Base-by-base conservation (phyloP, 2,329 filamentous ascomycete species). In the Ceratocystiopsis brevicomis region DNA sequence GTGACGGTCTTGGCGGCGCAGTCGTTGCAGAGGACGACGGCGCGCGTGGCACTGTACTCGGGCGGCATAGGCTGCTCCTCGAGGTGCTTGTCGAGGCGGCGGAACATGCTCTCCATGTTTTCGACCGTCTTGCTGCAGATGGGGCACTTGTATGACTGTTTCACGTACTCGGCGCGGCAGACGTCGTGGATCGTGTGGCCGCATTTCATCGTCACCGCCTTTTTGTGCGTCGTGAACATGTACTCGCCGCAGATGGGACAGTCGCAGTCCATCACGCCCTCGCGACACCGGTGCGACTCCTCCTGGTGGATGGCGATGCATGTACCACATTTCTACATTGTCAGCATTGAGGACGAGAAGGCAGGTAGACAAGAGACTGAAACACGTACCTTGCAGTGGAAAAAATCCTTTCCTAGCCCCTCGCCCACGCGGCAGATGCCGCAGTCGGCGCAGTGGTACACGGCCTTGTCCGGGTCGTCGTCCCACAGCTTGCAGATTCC, bases 201-300 rank as follows among this genome's bases (percentile, higher is more conserved):
- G 58, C 90, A 98, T 36, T 76, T 74, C 81, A 98, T 90, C 55
- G 93, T 92, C 18, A 94, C 85, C 9, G 96, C 86, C 0, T 82
- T 78, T 44, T 78, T 76, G 3, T 83, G 81, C 10, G 88, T 94
- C 2, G 82, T 92, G 59, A 96, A 96, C 67, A 98, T 82, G 57
- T 94, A 94, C 47, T 95, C 87, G 49, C 87, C 81, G 59, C 90
- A 98, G 45, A 98, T 94, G 5, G 90, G 90, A 58, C 90, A 98
- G 56, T 96, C 81, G 56, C 86, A 93, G 56, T 98, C 87, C 32
- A 85, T 94, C 10, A 86, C 87, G 40, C 85, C 74, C 59, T 96
- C 90, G 51, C 96, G 88, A 56, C 90, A 98, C 52, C 84, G 86
- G 64, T 98, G 90, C 8, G 81, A 81, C 37, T 72, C 76, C 54